Evolutionary conservation across 2,329 filamentous ascomycete species (phyloP).

Genomic region (Neonectria faginata): DNA sequence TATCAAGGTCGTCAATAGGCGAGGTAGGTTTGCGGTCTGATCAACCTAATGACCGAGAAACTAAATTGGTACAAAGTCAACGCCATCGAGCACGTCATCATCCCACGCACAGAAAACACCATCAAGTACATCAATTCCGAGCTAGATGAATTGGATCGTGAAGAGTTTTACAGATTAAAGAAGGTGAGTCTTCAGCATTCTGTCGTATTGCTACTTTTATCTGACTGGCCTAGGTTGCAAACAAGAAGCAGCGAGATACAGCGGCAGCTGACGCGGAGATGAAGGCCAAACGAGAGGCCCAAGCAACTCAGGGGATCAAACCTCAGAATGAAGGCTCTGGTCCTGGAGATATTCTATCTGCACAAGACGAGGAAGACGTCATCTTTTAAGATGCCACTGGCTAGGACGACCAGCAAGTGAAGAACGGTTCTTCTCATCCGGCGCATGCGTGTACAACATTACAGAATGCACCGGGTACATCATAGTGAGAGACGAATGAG

Average conservation of each 20-base stretch:
- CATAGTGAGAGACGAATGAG: background rate
- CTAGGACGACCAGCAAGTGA: background rate
- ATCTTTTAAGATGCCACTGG: constrained; percentile 74
- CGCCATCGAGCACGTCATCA: constrained; percentile 96
- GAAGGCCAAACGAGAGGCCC: constrained; percentile 74
- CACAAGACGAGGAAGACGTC: constrained; percentile 84
- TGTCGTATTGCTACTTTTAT: background rate
- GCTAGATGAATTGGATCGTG: constrained; percentile 94
- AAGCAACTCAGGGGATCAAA: constrained; percentile 51
- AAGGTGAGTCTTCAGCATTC: constrained; percentile 63
- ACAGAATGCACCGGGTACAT: background rate
- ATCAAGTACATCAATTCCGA: constrained; percentile 99
- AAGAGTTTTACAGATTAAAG: constrained; percentile 97
- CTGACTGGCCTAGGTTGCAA: constrained; percentile 67
- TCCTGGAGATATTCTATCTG: constrained; percentile 75
- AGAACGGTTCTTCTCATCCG: background rate
- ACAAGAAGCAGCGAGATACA: constrained; percentile 83
- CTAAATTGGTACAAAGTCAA: constrained; percentile 72
- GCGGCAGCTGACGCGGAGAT: constrained; percentile 80
- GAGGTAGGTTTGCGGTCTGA: constrained; percentile 67
- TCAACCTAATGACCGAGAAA: background rate
- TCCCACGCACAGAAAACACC: constrained; percentile 98
- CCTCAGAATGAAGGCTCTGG: constrained; percentile 52
- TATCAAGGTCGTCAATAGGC: constrained; percentile 98
- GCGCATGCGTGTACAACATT: background rate